A percentile compares a stretch with the other conserved stretches of the same genome.
phyloP scores from a whole-genome alignment of 805 yeast genomes.

The Yarrowia keelungensis region DNA sequence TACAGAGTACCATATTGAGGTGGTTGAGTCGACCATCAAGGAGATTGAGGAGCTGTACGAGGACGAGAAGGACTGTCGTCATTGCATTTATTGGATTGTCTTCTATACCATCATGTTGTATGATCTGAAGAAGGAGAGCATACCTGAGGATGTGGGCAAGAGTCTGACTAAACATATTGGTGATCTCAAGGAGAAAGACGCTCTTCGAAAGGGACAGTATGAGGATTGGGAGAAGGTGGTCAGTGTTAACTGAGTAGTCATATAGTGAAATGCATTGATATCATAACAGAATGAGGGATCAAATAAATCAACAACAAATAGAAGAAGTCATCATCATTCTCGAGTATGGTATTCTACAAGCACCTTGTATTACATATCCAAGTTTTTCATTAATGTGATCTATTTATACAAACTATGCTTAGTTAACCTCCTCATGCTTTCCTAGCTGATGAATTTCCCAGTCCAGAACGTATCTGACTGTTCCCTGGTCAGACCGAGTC shows the following conservation, averaged over 20 bases:
- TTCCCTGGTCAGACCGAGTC: conserved; percentile 49
- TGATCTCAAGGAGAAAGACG: conserved; percentile 45
- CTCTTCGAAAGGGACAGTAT: conserved; percentile 47
- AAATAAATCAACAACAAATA: too few species aligned
- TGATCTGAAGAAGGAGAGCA: conserved; percentile 37
- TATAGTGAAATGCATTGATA: background rate
- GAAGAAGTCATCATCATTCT: too few species aligned
- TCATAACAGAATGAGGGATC: too few species aligned
- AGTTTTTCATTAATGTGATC: too few species aligned
- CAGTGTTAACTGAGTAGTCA: background rate
- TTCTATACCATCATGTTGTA: conserved; percentile 50
- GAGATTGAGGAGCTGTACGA: conserved; percentile 69
- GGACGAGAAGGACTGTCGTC: conserved; percentile 72
- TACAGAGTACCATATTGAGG: conserved; percentile 49
- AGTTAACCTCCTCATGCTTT: conserved; percentile 41
- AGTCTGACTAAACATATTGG: conserved; percentile 51
- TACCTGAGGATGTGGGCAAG: conserved; percentile 44
- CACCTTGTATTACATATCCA: too few species aligned
- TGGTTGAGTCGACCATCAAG: conserved; percentile 57
- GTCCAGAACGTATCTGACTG: conserved; percentile 47
- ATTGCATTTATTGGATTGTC: conserved; percentile 73
- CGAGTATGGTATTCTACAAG: too few species aligned
- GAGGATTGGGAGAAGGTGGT: conserved; percentile 38
- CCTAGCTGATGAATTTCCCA: conserved; percentile 45
- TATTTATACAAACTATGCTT: background rate